Percentiles rank a stretch among this genome's conserved stretches.
Evolutionary conservation across 2,329 filamentous ascomycete species (phyloP).

Genomic region (Diaporthe sp.): DNA sequence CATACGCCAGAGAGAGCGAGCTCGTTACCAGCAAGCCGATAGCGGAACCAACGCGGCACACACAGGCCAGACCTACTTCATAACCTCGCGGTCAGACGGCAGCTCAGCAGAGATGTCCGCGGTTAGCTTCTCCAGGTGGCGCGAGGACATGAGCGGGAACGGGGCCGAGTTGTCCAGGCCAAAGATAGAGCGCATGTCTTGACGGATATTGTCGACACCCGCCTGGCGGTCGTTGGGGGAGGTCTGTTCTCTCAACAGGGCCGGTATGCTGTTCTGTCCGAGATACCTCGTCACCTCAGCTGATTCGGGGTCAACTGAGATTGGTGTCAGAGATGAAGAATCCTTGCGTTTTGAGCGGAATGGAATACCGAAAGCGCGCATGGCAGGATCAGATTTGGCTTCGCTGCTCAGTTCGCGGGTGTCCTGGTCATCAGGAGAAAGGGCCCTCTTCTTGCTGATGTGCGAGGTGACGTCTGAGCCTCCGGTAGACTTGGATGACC

Average conservation of each 20-base stretch:
- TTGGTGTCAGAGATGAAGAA: conserved; percentile 40
- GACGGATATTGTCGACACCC: conserved; percentile 68
- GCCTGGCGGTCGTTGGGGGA: conserved; percentile 66
- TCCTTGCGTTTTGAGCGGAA: conserved; percentile 38
- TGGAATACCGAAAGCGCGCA: conserved; percentile 49
- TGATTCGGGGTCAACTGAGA: conserved; percentile 66
- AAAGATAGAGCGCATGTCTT: conserved; percentile 76
- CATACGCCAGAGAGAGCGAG: background rate
- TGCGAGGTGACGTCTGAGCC: conserved; percentile 45
- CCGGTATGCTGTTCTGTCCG: conserved; percentile 77
- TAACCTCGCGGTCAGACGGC: conserved; percentile 75
- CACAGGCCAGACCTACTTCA: conserved; percentile 67
- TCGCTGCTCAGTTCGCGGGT: conserved; percentile 54
- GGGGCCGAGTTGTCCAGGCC: conserved; percentile 76
- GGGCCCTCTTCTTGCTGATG: conserved; percentile 42
- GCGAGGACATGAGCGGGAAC: conserved; percentile 76
- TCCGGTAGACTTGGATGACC: conserved; percentile 52
- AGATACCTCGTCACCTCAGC: conserved; percentile 72
- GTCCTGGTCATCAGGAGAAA: conserved; percentile 52
- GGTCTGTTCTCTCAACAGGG: conserved; percentile 73
- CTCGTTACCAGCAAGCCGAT: background rate
- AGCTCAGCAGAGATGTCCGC: conserved; percentile 73
- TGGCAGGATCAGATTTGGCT: conserved; percentile 54
- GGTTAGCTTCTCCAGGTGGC: conserved; percentile 72
- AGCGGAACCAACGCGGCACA: background rate